These are phyloP conservation scores for Phylloporus sp. DNA, from an alignment of 768 basidiomycete species.

Conservation along the genomic window DNA sequence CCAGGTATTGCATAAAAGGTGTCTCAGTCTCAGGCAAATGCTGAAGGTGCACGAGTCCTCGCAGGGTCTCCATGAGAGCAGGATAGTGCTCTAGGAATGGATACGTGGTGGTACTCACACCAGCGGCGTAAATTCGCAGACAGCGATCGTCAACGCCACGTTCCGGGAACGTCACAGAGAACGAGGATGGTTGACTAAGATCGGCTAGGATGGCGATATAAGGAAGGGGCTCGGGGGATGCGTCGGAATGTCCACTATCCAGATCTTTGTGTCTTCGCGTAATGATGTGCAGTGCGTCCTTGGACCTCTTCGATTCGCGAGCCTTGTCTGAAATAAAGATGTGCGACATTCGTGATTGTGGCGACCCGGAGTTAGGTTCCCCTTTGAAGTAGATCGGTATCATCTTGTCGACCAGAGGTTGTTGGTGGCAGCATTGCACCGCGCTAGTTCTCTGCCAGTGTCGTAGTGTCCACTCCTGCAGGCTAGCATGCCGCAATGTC, in stretches of 20 bases:
- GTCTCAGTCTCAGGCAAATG: neutral
- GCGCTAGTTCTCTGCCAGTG: conserved; percentile 17
- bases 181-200: neutral
- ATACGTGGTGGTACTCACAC: neutral
- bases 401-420: conserved; percentile 10
- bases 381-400: conserved; percentile 13
- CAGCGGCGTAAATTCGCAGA: conserved; percentile 4
- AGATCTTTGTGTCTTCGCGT: neutral
- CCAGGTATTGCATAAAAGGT: neutral
- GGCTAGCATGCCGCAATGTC: neutral
- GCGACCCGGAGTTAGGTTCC: too few species aligned
- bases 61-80: neutral
- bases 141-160: neutral
- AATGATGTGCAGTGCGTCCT: neutral
- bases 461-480: conserved; percentile 5
- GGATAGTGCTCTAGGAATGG: conserved; percentile 6
- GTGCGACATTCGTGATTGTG: conserved; percentile 4
- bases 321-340: conserved; percentile 19
- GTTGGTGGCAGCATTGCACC: conserved; percentile 13
- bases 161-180: conserved; percentile 3
- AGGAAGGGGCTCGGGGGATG: neutral
- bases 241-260: neutral
- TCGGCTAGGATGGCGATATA: conserved; percentile 14
- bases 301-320: neutral
- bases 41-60: neutral